phyloP scores from a whole-genome alignment of 148 eudicot species.

The Rhododendron ferrugineum region DNA sequence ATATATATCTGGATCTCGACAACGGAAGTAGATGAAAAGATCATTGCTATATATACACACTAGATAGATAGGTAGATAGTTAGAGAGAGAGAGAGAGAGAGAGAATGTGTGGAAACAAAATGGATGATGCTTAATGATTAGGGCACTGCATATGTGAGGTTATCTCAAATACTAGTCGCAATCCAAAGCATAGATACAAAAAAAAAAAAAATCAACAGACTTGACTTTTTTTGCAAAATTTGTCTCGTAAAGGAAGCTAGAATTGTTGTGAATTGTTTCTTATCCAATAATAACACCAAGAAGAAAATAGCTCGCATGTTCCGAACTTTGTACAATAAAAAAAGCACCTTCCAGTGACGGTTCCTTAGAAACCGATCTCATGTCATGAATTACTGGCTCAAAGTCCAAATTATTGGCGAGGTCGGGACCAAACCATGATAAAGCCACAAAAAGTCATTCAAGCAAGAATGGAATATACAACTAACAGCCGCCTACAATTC shows the following conservation, averaged over 20 bases:
- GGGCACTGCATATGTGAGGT: not conserved
- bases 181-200: not conserved
- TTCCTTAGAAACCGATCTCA: not conserved
- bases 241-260: not conserved
- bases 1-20: not conserved
- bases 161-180: not conserved
- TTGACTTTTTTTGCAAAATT: not conserved
- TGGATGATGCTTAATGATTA: not conserved
- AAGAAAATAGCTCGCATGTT: not conserved
- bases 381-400: not conserved
- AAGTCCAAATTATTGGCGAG: not conserved
- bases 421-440: not conserved
- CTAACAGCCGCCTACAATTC: not conserved
- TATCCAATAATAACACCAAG: not conserved
- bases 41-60: not conserved
- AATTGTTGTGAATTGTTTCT: not conserved
- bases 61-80: too few relatives aligned
- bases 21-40: not conserved
- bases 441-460: not conserved
- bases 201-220: not conserved
- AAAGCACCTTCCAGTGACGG: not conserved
- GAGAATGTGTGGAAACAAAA: not conserved
- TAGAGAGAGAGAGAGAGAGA: not conserved
- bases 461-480: not conserved
- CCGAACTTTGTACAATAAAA: not conserved